Evolutionary conservation across 1,139 yeast species (phyloP), one percentile per base, ranked within the genome.

Genomic region (Magnusiomyces ingens): DNA sequence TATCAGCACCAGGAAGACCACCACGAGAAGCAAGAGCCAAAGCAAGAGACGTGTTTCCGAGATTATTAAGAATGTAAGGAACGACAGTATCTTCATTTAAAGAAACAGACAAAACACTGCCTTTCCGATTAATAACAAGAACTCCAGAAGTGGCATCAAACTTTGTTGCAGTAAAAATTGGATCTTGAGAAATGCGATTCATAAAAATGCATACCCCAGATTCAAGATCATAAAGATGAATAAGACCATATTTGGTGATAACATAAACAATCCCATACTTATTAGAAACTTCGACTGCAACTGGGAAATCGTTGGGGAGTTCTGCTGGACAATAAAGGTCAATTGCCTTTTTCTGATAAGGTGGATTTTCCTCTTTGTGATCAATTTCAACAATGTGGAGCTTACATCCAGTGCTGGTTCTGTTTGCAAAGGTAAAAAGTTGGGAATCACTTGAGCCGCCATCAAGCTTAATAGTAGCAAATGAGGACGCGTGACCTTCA

Each of bases 281-380:
- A 72, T 86, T 79, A 38, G 96, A 84, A 48, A 93, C 83, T 69
- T 90, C 95, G 58, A 91, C 82, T 54, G 96, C 81, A 60, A 94
- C 91, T 55, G 99, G 99, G 83, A 94, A 94, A 73, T 94, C 99
- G 68, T 86, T 88, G 48, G 88, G 78, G 45, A 96, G 96, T 74
- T 94, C 99, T 41, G 95, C 93, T 44, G 99, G 99, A 80, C 93
- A 91, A 72, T 87, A 93, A 58, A 94, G 84, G 65, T 93, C 98
- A 48, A 89, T 95, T 41, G 86, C 81, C 71, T 90, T 90, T 78
- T 94, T 94, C 58, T 81, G 81, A 75, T 87, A 94, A 15, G 78
- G 76, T n/a, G 97, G 96, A 65, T 85, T 82, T 48, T 81, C 80
- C 35, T 86, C 86, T 62, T 84, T 88, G 69, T 93, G 98, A 69